Evolutionary conservation across 2,329 filamentous ascomycete species (phyloP).

Genomic region (Pseudopyricularia javanii): DNA sequence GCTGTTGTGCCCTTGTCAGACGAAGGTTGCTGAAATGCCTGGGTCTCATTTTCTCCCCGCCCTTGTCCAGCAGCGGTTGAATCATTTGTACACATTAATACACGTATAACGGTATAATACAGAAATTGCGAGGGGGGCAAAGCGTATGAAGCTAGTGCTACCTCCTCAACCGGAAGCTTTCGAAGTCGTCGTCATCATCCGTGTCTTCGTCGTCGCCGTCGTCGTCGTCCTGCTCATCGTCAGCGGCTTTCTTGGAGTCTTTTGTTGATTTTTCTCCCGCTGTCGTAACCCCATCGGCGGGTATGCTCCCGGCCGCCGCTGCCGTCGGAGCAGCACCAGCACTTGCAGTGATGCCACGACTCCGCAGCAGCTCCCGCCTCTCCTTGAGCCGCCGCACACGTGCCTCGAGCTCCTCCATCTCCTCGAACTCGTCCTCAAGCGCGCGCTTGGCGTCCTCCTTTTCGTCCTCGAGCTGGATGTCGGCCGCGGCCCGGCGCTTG

Average conservation of each 20-base stretch:
- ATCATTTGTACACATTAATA: background rate
- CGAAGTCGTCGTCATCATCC: constrained; percentile 43
- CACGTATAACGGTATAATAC: background rate
- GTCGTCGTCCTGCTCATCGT: constrained; percentile 24
- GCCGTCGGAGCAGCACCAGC: background rate
- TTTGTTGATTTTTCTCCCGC: background rate
- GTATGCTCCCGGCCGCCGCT: background rate
- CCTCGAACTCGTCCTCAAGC: constrained; percentile 66
- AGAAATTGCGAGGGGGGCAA: background rate
- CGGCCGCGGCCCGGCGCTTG: constrained; percentile 39
- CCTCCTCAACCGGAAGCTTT: constrained; percentile 40
- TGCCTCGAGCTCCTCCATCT: constrained; percentile 69
- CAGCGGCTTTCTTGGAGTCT: constrained; percentile 19
- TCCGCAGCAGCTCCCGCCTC: constrained; percentile 53
- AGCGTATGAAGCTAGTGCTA: background rate
- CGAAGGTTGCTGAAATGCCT: background rate
- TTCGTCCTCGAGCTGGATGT: constrained; percentile 50
- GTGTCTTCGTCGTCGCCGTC: constrained; percentile 30
- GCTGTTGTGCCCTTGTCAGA: background rate
- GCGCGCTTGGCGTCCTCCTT: constrained; percentile 64
- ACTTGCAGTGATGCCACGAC: constrained; percentile 14
- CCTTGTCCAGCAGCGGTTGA: background rate
- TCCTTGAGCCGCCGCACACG: constrained; percentile 58
- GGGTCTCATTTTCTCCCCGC: background rate
- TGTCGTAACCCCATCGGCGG: constrained; percentile 4